These are phyloP conservation scores for Phytophthora gonapodyides DNA, from an alignment of 352 stramenopile genomes.

Conservation along the genomic window DNA sequence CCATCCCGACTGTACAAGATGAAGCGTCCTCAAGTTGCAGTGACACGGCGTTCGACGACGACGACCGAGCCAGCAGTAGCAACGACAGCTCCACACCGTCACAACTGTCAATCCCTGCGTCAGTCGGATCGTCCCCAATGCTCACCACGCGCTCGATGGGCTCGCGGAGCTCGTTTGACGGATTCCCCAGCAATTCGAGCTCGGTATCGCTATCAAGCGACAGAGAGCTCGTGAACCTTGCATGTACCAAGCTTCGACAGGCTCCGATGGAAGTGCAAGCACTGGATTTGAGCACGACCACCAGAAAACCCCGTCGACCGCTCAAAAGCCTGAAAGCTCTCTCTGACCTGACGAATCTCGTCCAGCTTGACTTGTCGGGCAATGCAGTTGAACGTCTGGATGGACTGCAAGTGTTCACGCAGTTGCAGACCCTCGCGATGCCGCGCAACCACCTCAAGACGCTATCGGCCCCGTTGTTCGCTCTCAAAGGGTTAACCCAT, in stretches of 20 bases:
- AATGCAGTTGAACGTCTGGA: constrained; percentile 64
- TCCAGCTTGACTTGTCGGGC: constrained; percentile 63
- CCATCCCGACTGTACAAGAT: constrained; percentile 17
- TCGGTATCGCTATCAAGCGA: constrained; percentile 33
- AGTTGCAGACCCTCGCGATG: constrained; percentile 53
- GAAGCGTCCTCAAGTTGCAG: constrained; percentile 12
- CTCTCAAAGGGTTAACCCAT: constrained; percentile 43
- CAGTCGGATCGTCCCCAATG: constrained; percentile 22
- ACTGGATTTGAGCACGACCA: constrained; percentile 54
- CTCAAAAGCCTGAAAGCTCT: constrained; percentile 69
- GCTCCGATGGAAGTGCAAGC: constrained; percentile 29
- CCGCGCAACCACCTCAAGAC: constrained; percentile 78
- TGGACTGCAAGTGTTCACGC: constrained; percentile 53
- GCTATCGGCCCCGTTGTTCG: constrained; percentile 51
- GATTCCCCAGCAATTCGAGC: constrained; percentile 31
- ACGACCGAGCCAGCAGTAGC: constrained; percentile 24
- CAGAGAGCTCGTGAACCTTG: constrained; percentile 44
- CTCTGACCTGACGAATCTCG: constrained; percentile 50
- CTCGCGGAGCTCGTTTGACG: constrained; percentile 30
- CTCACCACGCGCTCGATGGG: constrained; percentile 24
- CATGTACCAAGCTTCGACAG: constrained; percentile 35
- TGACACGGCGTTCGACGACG: constrained; percentile 20
- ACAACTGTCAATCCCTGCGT: constrained; percentile 20
- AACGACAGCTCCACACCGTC: constrained; percentile 9
- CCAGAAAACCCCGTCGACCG: constrained; percentile 53